These are phyloP conservation scores for Gyromitra esculenta DNA, from an alignment of 2,329 filamentous ascomycete species.

Conservation along the genomic window DNA sequence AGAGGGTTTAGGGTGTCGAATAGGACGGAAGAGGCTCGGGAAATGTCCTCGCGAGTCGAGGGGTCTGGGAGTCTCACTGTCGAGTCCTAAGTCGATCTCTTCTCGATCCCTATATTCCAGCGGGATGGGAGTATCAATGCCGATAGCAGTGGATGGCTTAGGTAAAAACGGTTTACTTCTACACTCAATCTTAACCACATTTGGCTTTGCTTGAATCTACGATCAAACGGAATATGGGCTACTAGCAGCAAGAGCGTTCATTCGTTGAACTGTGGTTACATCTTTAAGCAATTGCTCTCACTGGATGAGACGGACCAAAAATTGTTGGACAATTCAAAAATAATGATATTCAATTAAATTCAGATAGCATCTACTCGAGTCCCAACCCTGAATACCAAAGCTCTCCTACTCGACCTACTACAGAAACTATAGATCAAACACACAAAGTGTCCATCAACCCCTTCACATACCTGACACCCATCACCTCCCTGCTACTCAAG, in stretches of 20 bases:
- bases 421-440: constrained; percentile 5
- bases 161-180: not conserved
- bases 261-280: not conserved
- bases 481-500: constrained; percentile 64
- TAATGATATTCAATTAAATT: not conserved
- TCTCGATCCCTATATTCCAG: too few species aligned
- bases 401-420: not conserved
- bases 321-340: not conserved
- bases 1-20: too few species aligned
- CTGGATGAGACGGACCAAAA: not conserved
- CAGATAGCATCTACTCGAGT: not conserved
- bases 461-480: constrained; percentile 65
- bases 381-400: not conserved
- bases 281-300: not conserved
- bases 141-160: too few species aligned
- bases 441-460: constrained; percentile 47
- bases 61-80: too few species aligned
- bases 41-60: too few species aligned
- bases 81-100: too few species aligned
- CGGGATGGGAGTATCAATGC: too few species aligned
- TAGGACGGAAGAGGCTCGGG: too few species aligned
- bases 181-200: too few species aligned
- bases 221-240: not conserved
- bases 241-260: not conserved
- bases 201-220: not conserved